Evolutionary conservation across 177 flowering plant genomes (phyloP), one percentile per base, ranked within the genome.

Genomic region (Vitis hybrid): DNA sequence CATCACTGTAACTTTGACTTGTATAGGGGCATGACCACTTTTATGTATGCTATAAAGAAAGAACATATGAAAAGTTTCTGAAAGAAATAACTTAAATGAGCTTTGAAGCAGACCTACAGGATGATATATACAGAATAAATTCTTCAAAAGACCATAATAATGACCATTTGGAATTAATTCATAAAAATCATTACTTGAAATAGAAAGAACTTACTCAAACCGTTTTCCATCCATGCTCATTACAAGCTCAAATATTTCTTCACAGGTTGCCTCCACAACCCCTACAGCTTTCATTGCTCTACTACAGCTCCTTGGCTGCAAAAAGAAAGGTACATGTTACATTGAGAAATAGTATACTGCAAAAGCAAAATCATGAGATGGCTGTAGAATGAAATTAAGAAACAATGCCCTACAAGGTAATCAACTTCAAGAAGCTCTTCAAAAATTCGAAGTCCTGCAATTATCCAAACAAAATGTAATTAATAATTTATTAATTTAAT

Each of bases 241-340:
- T 61, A 96, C 84, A 85, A 94, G 98, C 84, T 90, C 95, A 82
- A 96, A 96, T 76, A 94, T 86, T 79, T 94, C 97, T 84, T 96
- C 99, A 83, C 99, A 96, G 10, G 89, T 84, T 62, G 97, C 99
- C 77, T 96, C 98, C 77, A 94, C 97, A 67, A 96, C 92, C 63
- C 99, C 97, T n/a, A 89, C 99, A 80, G 99, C 99, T 76, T 90
- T 96, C 99, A 96, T 96, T 70, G 99, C 98, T 85, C 97, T 86
- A 75, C 97, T 90, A 81, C 90, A 96, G 84, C 98, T 94, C 79
- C 97, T 96, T 68, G 98, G 97, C 99, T 96, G 85, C 83, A 89
- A 4, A 53, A 59, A 60, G 64, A 60, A 78, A 31, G 77, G 20
- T 26, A 22, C 18, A 68, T 67, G 49, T 59, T 57, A 69, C 62